Conservation (phyloP, 2,329 filamentous ascomycete species). For the Botryotinia convoluta region DNA sequence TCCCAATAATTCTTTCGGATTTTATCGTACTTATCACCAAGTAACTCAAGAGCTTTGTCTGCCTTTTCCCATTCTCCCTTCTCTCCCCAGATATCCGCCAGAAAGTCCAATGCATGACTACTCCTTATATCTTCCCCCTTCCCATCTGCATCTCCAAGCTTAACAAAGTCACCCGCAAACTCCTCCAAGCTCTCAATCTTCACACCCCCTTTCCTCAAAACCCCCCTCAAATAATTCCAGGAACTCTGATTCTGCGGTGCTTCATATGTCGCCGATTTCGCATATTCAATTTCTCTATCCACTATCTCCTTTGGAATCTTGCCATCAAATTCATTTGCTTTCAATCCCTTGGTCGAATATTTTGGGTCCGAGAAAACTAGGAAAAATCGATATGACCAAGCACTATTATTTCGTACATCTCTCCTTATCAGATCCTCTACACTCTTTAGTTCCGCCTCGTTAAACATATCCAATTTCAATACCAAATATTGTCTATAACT, state of each 20-base stretch:
- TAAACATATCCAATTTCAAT: slow-evolving; percentile 63
- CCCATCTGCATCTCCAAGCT: slow-evolving; percentile 40
- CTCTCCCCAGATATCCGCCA: slow-evolving; percentile 63
- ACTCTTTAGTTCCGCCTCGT: slow-evolving; percentile 62
- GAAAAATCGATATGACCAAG: slow-evolving; percentile 97
- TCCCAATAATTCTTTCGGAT: slow-evolving; percentile 92
- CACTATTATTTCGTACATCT: slow-evolving; percentile 93
- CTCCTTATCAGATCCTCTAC: slow-evolving; percentile 70
- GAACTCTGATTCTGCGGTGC: slow-evolving; percentile 92
- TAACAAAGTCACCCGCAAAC: slow-evolving; percentile 54
- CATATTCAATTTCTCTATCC: slow-evolving; percentile 72
- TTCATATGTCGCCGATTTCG: slow-evolving; percentile 67
- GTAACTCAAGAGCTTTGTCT: slow-evolving; percentile 64
- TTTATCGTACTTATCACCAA: slow-evolving; percentile 86
- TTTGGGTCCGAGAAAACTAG: slow-evolving; percentile 71
- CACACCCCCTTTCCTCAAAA: slow-evolving; percentile 64
- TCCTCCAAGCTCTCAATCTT: slow-evolving; percentile 45
- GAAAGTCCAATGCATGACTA: slow-evolving; percentile 66
- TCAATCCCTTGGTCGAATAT: slow-evolving; percentile 46
- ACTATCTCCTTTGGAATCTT: slow-evolving; percentile 61
- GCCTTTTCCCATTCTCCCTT: slow-evolving; percentile 61
- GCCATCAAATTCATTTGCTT: slow-evolving; percentile 52
- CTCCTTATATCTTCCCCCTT: slow-evolving; percentile 53
- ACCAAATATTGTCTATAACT: slow-evolving; percentile 79
- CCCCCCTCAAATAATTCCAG: slow-evolving; percentile 87